Base-by-base conservation (phyloP, 129 eudicot species). In the Gnaphalium uliginosum region DNA sequence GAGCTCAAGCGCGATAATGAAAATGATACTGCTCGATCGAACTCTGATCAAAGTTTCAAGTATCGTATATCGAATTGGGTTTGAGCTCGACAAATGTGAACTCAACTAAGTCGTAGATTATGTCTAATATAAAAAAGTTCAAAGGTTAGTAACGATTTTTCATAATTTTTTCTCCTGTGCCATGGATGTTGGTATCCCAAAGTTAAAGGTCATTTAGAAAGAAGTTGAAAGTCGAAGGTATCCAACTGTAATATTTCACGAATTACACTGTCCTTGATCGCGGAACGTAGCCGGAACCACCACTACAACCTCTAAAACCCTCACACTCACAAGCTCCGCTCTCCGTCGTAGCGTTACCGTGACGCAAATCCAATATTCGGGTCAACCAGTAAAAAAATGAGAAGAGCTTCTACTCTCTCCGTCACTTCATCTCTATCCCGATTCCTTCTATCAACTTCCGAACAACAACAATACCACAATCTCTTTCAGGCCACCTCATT, bases 401-500 rank as follows among this genome's bases (percentile, higher is more conserved):
- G 53, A 46, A 46, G 53, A 46, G 53, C 53, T 46, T 13, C 53
- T 46, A 46, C 53, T 46, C 72, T 82, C 82, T 69, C 80, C 61
- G 75, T 80, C 77, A 54, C 17, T 5, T 46, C 53, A 14, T 46
- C 53, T 46, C 53, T 78, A 30, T 81, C 88, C 22, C 85, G 85
- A 17, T 71, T 83, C 63, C 33, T 81, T 37, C 50, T 81, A 10
- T 8, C 85, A 50, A 17, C 85, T 74, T 66, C 68, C 64, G 84
- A 83, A 74, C 84, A 68, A 53, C 82, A 82, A 46, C 54, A 78
- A 46, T 46, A 74, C 68, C 78, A 56, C 76, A 83, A 62, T 4
- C 46, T 81, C 82, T 68, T 85, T 14, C 53, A 46, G 53, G 6
- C 53, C 53, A 46, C 53, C n/a, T 46, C 53, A 46, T 46, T 46